These are phyloP conservation scores for Porodaedalea pini DNA, from an alignment of 1,284 basidiomycete genomes.

Conservation along the genomic window DNA sequence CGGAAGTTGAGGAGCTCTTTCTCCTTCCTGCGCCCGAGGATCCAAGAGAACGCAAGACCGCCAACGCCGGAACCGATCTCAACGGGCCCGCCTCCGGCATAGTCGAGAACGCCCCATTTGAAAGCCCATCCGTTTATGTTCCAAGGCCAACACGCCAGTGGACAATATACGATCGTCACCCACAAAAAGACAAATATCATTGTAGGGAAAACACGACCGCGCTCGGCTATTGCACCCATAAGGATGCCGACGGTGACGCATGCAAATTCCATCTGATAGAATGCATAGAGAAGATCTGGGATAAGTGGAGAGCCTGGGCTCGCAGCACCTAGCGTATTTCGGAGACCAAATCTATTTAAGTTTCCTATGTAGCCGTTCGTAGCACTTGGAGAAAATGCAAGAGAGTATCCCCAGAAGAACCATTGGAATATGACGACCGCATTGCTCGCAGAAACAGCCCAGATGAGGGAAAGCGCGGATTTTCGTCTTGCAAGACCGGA, in stretches of 20 bases:
- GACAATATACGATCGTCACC: slow-evolving; percentile 83
- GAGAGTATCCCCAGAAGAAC: slow-evolving; percentile 84
- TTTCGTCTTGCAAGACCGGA: slow-evolving; percentile 81
- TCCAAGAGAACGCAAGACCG: slow-evolving; percentile 87
- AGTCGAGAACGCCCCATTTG: slow-evolving; percentile 89
- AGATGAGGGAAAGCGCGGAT: slow-evolving; percentile 65
- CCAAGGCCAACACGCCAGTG: slow-evolving; percentile 79
- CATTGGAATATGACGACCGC: slow-evolving; percentile 87
- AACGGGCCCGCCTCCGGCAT: slow-evolving; percentile 86
- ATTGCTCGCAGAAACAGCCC: slow-evolving; percentile 67
- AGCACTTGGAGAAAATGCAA: slow-evolving; percentile 76
- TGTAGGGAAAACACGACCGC: slow-evolving; percentile 82
- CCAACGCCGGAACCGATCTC: slow-evolving; percentile 89
- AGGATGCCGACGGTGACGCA: slow-evolving; percentile 75
- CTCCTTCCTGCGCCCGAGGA: slow-evolving; percentile 70
- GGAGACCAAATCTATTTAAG: slow-evolving; percentile 66
- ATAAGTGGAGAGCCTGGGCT: slow-evolving; percentile 73
- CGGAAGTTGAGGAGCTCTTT: slow-evolving; percentile 85
- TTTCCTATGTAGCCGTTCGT: slow-evolving; percentile 80
- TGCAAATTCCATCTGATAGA: slow-evolving; percentile 89
- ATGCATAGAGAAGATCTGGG: slow-evolving; percentile 73
- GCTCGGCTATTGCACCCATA: slow-evolving; percentile 83
- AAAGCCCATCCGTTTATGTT: slow-evolving; percentile 80
- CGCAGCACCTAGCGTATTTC: slow-evolving; percentile 70
- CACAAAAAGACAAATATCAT: slow-evolving; percentile 87